phyloP scores from a whole-genome alignment of 73 alveolate species.

The Paramecium biaurelia region DNA sequence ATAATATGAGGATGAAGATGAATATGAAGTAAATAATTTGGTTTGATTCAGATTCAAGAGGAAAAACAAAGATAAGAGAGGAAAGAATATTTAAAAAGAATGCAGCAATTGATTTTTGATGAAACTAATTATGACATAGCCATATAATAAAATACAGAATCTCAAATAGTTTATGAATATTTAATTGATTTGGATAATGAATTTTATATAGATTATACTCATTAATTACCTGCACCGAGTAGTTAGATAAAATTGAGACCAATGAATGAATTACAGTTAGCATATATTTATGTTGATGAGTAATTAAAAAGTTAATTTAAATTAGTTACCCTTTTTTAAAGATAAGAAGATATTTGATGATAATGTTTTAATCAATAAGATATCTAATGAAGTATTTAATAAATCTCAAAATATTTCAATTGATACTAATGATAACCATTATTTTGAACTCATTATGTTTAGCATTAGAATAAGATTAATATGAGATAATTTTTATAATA shows the following conservation, averaged over 20 bases:
- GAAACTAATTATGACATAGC: neutral
- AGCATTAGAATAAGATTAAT: neutral
- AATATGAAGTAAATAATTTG: slow-evolving; percentile 1
- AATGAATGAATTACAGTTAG: slow-evolving; percentile 23
- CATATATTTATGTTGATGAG: slow-evolving; percentile 21
- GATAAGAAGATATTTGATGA: neutral
- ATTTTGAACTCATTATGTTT: neutral
- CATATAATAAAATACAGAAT: neutral
- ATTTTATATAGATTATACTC: neutral
- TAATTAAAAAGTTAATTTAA: neutral
- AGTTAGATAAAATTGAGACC: slow-evolving; percentile 6
- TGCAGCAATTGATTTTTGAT: neutral
- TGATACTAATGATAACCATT: neutral
- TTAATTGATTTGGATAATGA: neutral
- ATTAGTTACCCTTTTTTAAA: neutral
- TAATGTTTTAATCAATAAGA: neutral
- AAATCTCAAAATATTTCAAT: neutral
- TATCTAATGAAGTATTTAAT: neutral
- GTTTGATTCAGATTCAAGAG: neutral
- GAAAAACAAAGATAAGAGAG: neutral
- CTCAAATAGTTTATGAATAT: neutral
- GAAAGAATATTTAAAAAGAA: neutral
- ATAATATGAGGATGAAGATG: slow-evolving; percentile 14
- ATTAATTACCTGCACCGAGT: neutral
- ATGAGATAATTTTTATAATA: neutral